Base-by-base conservation (phyloP, 176 grass and related monocot species). In the Rhynchospora pubera region DNA sequence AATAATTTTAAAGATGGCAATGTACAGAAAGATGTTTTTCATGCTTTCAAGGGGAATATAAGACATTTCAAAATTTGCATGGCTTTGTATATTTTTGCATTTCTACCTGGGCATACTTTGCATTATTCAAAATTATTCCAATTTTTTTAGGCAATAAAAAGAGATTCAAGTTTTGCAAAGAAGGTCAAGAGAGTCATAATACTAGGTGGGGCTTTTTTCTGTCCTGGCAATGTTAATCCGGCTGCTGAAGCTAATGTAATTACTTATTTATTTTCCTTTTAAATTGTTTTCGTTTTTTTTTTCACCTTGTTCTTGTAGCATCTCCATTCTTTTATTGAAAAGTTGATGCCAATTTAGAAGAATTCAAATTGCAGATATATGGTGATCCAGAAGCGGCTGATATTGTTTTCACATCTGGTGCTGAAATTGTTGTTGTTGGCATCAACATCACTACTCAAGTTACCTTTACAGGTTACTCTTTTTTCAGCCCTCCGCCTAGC, bases 191-290 rank as follows among this genome's bases (percentile, higher is more conserved):
- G 79, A 47, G 87, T 94, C 16, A 89, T 93, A 52, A 85, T 98
- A 82, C 61, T 98, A 7, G 92, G 92, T 79, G 96, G 96, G 44
- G 85, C 92, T 86, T 94, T 98, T 84, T 91, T 93, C 7, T 60
- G 63, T 0, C 69, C 90, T 50, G 92, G 94, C 8, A 97, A 97
- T 72, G 90, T 84, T 44, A 97, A 90, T 4, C 92, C 95, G 85
- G 91, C 95, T 15, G 91, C 92, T 56, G 95, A 97, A 93, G 95
- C 92, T 76, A 97, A 97, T 84, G 94, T 94, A 89, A 83, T 82
- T 21, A 60, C 39, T 5, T 62, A 22, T 42, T 48, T 14, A 9
- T 34, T 44, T 7, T 15, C 51, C 57, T 26, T 18, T 69, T 66
- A 44, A 52, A 5, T 87, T 44, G 19, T 50, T 24, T 18, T 19